phyloP scores from a whole-genome alignment of 1,284 basidiomycete genomes.

The Cryptococcus maquisensis region DNA sequence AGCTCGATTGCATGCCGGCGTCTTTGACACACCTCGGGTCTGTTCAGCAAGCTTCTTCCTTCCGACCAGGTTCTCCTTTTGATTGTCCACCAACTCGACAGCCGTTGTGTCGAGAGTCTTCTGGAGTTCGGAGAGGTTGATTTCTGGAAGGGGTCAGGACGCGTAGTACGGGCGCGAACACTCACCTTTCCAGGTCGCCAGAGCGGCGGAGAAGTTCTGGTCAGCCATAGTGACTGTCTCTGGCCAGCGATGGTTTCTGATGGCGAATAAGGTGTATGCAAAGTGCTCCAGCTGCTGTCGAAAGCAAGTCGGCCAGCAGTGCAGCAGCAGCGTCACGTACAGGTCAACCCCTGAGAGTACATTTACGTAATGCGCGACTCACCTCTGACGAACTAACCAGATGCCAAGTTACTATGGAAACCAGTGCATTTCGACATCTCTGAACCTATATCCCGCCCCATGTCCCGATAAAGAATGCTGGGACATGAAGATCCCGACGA shows the following conservation, averaged over 20 bases:
- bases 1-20: background rate
- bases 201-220: constrained; percentile 71
- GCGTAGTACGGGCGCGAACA: background rate
- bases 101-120: constrained; percentile 85
- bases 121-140: constrained; percentile 84
- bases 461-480: background rate
- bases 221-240: constrained; percentile 35
- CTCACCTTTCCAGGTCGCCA: constrained; percentile 81
- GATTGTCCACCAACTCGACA: constrained; percentile 91
- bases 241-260: background rate
- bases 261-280: background rate
- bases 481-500: background rate
- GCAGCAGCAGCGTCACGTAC: no score
- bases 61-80: constrained; percentile 92
- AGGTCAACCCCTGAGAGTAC: no score
- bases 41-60: constrained; percentile 87
- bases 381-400: background rate
- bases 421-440: no score
- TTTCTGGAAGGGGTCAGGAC: constrained; percentile 54
- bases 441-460: no score
- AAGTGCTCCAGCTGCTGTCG: background rate
- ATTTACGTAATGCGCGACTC: background rate
- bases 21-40: constrained; percentile 66
- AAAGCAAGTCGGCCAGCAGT: background rate
- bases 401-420: no score